Evolutionary conservation across 1,284 basidiomycete species (phyloP), one percentile per base, ranked within the genome.

Genomic region (Puccinia coronata): DNA sequence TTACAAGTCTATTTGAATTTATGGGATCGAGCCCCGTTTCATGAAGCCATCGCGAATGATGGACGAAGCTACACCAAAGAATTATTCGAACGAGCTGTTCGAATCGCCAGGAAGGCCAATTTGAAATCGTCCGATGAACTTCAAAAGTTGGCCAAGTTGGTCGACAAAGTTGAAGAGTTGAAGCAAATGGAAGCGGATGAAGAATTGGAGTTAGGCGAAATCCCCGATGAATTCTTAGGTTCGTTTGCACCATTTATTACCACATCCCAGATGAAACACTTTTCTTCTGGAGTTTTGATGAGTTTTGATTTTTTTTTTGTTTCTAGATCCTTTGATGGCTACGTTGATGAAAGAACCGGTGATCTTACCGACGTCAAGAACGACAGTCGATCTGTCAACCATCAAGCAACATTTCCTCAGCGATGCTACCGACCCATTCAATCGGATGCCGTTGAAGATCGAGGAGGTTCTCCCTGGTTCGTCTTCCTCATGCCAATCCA

Each of bases 321-420:
- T 49, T 57, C 41, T 6, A 96, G 95, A 97, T 86, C 94, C 95
- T 0, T 88, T 98, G 83, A 95, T 97, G 92, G 93, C 90, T 83
- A 95, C 94, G 0, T 85, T 99, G 81, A 99, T 99, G 97, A 92
- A 91, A 82, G 95, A 99, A 86, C 97, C 97, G 0, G 96, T 99
- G 82, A 90, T 91, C 59, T 87, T 99, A 70, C 97, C 97, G 0
- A 91, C 92, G 0, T 98, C 95, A 1, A 90, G 89, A 78, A 88
- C 91, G 0, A 89, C 93, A 39, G 87, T 99, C 67, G 97, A 99
- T 86, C 90, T 93, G 55, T 90, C 92, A 0, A 99, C 96, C 0
- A 99, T 99, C 88, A 97, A 98, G 85, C 93, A 95, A 0, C 95
- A 96, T 86, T 88, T 99, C 65, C 88, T 99, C 34, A 96, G 95